Evolutionary conservation across 192 early-diverging fungal genomes (phyloP).

Genomic region (Dissophora ornata): DNA sequence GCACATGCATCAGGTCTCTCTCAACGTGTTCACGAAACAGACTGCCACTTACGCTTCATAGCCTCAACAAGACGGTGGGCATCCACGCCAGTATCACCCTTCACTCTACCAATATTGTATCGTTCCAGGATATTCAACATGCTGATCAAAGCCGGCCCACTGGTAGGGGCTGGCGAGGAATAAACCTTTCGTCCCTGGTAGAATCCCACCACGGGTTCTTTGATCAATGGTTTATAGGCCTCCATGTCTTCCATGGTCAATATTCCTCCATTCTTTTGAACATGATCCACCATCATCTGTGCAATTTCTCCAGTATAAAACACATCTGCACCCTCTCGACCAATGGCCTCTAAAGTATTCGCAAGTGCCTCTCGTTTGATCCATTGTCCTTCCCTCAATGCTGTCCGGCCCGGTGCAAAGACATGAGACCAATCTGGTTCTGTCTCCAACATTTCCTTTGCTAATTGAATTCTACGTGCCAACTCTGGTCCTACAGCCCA

Average conservation of each 20-base stretch:
- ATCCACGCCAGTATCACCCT: slow-evolving; percentile 65
- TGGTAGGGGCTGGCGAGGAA: slow-evolving; percentile 74
- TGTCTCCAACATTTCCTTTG: slow-evolving; percentile 17
- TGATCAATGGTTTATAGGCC: slow-evolving; percentile 69
- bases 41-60: slow-evolving; percentile 70
- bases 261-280: slow-evolving; percentile 76
- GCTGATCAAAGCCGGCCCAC: slow-evolving; percentile 84
- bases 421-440: slow-evolving; percentile 34
- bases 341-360: slow-evolving; percentile 63
- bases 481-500: slow-evolving; percentile 67
- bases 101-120: slow-evolving; percentile 72
- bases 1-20: too few species aligned
- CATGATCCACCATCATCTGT: slow-evolving; percentile 70
- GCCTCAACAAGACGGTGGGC: slow-evolving; percentile 90
- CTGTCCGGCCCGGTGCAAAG: slow-evolving; percentile 29
- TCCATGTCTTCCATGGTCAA: slow-evolving; percentile 80
- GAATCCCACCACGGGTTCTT: slow-evolving; percentile 67
- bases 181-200: slow-evolving; percentile 81
- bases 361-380: slow-evolving; percentile 63
- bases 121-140: slow-evolving; percentile 91
- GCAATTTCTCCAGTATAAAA: slow-evolving; percentile 77
- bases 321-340: slow-evolving; percentile 59
- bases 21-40: not conserved
- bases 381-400: slow-evolving; percentile 30
- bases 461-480: slow-evolving; percentile 37